A percentile compares a stretch with the other conserved stretches of the same genome.
phyloP scores from a whole-genome alignment of 73 alveolate genomes.

The Paramecium bursaria region DNA sequence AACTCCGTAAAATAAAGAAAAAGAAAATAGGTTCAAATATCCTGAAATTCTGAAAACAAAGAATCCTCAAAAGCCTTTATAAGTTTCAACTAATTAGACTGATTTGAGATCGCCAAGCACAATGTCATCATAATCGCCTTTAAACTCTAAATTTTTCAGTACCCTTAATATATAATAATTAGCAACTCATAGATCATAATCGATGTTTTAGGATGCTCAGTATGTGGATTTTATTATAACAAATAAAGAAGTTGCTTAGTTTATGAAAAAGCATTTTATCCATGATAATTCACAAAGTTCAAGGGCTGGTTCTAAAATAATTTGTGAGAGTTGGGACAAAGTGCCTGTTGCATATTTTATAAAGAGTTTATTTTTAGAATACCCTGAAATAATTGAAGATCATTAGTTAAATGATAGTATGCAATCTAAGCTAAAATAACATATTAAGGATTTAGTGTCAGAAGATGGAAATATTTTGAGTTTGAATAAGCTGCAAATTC shows the following conservation, averaged over 20 bases:
- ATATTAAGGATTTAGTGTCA: constrained; percentile 24
- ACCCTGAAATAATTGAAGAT: constrained; percentile 60
- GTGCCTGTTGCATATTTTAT: constrained; percentile 48
- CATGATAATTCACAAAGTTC: constrained; percentile 26
- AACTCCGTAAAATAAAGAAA: constrained; percentile 21
- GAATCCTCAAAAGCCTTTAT: constrained; percentile 54
- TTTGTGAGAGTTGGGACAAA: constrained; percentile 50
- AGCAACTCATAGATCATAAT: constrained; percentile 43
- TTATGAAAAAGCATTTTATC: constrained; percentile 24
- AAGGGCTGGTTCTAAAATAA: constrained; percentile 6
- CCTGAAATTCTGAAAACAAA: constrained; percentile 39
- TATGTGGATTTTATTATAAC: constrained; percentile 49
- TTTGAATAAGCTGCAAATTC: constrained; percentile 22
- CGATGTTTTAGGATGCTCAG: constrained; percentile 59
- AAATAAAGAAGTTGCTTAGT: constrained; percentile 7
- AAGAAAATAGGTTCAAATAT: constrained; percentile 14
- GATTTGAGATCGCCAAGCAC: constrained; percentile 48
- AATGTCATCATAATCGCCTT: constrained; percentile 36
- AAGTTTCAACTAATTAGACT: constrained; percentile 32
- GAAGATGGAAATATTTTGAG: constrained; percentile 48
- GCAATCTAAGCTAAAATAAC: background rate
- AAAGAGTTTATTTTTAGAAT: constrained; percentile 25
- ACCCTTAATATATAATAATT: background rate
- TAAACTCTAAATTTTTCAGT: too few species aligned
- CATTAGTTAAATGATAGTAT: constrained; percentile 41